Conservation (phyloP, 257 asterid species). For the Solanum commersonii region DNA sequence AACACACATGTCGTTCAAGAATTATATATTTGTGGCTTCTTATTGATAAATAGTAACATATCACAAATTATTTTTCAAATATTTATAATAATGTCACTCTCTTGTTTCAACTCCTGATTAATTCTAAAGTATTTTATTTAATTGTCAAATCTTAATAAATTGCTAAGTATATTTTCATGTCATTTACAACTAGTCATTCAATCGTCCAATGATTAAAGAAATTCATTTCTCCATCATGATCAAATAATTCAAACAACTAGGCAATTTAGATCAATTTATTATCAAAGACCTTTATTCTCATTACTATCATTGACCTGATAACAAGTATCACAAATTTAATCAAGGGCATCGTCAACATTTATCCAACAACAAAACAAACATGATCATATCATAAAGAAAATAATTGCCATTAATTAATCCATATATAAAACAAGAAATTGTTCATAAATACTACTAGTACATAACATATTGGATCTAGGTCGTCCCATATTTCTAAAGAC, state of each 20-base stretch:
- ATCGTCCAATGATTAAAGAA: neutral
- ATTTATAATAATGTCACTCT: neutral
- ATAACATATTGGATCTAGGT: neutral
- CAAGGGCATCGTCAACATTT: neutral
- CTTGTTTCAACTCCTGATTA: neutral
- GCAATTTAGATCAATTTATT: neutral
- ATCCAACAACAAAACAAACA: neutral
- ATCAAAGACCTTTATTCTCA: neutral
- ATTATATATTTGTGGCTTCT: too few species aligned
- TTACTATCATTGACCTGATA: neutral
- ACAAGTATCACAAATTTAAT: neutral
- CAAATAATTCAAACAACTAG: neutral
- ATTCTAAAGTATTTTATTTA: neutral
- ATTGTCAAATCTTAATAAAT: neutral
- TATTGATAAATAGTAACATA: neutral
- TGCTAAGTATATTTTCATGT: neutral
- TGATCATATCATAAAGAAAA: neutral
- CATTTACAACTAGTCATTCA: neutral
- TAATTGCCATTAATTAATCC: neutral
- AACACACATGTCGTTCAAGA: too few species aligned
- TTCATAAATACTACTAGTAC: neutral
- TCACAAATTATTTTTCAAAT: neutral
- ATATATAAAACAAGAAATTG: neutral
- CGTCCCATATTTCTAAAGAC: neutral
- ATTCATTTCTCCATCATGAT: neutral